These are phyloP conservation scores for Pseudisothecium myosuroides DNA, from an alignment of 225 moss, liverwort and hornwort genomes.

Conservation along the genomic window DNA sequence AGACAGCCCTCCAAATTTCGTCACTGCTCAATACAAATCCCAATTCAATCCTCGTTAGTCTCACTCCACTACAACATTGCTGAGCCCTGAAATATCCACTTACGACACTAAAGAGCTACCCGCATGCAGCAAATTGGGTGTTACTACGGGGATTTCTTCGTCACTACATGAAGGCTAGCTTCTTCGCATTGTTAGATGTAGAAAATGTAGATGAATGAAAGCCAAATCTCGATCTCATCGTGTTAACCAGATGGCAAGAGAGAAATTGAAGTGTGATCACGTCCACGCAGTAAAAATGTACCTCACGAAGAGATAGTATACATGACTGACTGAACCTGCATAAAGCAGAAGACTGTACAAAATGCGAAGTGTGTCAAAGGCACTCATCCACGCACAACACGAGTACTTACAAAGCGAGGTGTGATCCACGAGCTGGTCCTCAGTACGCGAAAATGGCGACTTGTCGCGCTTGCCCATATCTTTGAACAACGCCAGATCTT, in stretches of 20 bases:
- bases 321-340: background rate
- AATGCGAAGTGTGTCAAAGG: background rate
- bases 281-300: background rate
- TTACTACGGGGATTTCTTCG: background rate
- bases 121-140: background rate
- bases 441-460: constrained; percentile 5
- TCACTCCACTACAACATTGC: background rate
- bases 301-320: background rate
- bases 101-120: too few species aligned
- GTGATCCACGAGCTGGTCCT: constrained; percentile 14
- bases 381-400: too few species aligned
- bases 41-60: background rate
- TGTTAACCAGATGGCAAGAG: background rate
- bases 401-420: constrained; percentile 14
- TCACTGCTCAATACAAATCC: background rate
- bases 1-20: constrained; percentile 25
- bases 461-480: constrained; percentile 41
- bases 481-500: constrained; percentile 48
- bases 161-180: background rate
- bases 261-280: background rate
- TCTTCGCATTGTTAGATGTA: background rate
- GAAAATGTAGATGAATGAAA: background rate
- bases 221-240: background rate
- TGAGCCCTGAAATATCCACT: background rate
- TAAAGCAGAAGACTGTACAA: background rate